Conservation (phyloP, 2,329 filamentous ascomycete species). For the Fusarium temperatum region DNA sequence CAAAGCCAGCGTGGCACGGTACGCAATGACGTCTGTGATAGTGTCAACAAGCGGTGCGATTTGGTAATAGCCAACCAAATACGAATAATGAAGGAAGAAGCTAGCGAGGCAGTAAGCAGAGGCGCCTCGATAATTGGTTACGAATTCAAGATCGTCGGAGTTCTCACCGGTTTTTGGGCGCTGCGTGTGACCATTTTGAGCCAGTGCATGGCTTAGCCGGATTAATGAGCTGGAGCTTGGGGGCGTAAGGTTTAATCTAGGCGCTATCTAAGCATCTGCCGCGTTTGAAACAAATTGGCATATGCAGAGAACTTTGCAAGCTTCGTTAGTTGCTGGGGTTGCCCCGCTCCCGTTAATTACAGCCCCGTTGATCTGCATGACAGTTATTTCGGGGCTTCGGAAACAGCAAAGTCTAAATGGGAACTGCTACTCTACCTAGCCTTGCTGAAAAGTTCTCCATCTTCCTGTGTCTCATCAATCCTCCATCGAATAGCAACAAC, state of each 20-base stretch:
- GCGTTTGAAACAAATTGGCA: not conserved
- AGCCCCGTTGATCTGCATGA: not conserved
- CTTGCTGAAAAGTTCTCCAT: not conserved
- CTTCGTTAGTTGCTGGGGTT: not conserved
- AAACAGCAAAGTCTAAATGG: not conserved
- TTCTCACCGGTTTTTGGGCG: not conserved
- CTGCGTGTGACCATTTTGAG: not conserved
- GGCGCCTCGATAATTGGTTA: not conserved
- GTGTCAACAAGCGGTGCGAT: not conserved
- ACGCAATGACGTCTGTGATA: slow-evolving; percentile 4
- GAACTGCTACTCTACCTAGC: not conserved
- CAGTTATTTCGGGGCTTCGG: not conserved
- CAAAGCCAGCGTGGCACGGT: not conserved
- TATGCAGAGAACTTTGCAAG: not conserved
- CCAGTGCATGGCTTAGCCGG: not conserved
- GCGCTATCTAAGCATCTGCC: slow-evolving; percentile 6
- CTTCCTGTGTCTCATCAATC: not conserved
- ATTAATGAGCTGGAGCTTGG: not conserved
- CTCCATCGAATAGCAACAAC: not conserved
- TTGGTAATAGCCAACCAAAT: not conserved
- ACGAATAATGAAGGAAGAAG: not conserved
- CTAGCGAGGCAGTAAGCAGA: not conserved
- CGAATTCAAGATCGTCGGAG: not conserved
- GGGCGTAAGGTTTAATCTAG: slow-evolving; percentile 7
- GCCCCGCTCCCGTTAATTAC: not conserved